Evolutionary conservation across 2,329 filamentous ascomycete species (phyloP).

Genomic region (Alternaria sp.): DNA sequence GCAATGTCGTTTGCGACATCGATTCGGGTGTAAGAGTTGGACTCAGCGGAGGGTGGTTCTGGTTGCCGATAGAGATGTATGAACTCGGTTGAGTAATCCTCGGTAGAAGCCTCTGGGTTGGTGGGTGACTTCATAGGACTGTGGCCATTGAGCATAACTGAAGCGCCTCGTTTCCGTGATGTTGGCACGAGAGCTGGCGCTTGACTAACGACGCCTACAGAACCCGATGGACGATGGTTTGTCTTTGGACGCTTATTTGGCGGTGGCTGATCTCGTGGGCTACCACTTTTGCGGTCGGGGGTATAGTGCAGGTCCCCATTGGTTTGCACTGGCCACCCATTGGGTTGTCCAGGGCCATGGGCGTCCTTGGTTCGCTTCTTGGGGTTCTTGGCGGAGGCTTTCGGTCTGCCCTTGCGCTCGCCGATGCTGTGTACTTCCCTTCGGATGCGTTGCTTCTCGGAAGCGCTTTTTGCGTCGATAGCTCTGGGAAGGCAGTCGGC

Average conservation of each 20-base stretch:
- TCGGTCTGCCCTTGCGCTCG: conserved; percentile 72
- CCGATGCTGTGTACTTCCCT: conserved; percentile 63
- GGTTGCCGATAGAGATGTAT: conserved; percentile 74
- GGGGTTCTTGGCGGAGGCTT: conserved; percentile 77
- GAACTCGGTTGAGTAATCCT: conserved; percentile 78
- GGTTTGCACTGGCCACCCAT: conserved; percentile 66
- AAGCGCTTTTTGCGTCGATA: conserved; percentile 76
- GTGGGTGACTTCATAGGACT: conserved; percentile 81
- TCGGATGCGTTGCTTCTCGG: conserved; percentile 71
- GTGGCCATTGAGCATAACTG: conserved; percentile 64
- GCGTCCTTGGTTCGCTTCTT: conserved; percentile 85
- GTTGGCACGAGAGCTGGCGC: conserved; percentile 70
- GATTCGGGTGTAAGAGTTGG: conserved; percentile 80
- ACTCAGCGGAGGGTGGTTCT: conserved; percentile 61
- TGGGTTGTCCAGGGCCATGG: conserved; percentile 64
- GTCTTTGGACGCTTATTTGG: conserved; percentile 80
- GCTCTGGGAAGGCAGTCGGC: conserved; percentile 82
- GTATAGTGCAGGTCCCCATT: conserved; percentile 62
- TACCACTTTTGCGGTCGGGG: conserved; percentile 56
- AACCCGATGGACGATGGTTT: conserved; percentile 79
- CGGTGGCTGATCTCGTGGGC: conserved; percentile 61
- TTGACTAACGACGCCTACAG: conserved; percentile 70
- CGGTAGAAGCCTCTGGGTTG: conserved; percentile 68
- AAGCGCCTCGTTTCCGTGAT: conserved; percentile 66
- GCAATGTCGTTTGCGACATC: conserved; percentile 76